Percentiles rank a stretch among this genome's conserved stretches.
Evolutionary conservation across 1,284 basidiomycete species (phyloP).

Genomic region (Agroathelia rolfsii): DNA sequence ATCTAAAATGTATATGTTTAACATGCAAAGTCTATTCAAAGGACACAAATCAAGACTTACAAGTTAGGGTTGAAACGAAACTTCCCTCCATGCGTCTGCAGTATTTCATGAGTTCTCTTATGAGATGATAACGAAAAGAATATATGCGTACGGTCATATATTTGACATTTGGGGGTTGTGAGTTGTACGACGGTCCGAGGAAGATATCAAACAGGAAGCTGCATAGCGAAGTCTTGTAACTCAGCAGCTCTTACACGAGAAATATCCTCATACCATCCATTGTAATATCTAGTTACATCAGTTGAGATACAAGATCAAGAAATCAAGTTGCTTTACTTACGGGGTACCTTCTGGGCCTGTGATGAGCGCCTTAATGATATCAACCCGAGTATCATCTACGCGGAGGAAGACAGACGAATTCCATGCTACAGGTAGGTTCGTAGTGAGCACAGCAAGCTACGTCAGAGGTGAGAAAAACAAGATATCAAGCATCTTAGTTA

Average conservation of each 20-base stretch:
- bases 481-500: slow-evolving; percentile 6
- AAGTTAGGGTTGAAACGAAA: slow-evolving; percentile 88
- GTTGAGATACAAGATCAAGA: slow-evolving; percentile 3
- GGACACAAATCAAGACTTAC: slow-evolving; percentile 66
- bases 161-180: slow-evolving; percentile 72
- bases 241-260: slow-evolving; percentile 3
- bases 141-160: slow-evolving; percentile 68
- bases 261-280: slow-evolving; percentile 72
- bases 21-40: slow-evolving; percentile 2
- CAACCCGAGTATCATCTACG: slow-evolving; percentile 80
- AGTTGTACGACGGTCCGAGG: slow-evolving; percentile 75
- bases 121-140: slow-evolving; percentile 3
- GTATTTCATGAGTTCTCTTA: slow-evolving; percentile 9
- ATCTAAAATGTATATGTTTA: not conserved
- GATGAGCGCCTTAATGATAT: slow-evolving; percentile 84
- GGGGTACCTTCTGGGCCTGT: slow-evolving; percentile 88
- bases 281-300: slow-evolving; percentile 64
- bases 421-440: slow-evolving; percentile 83
- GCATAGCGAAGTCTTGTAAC: slow-evolving; percentile 17
- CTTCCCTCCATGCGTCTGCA: slow-evolving; percentile 80
- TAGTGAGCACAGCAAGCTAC: slow-evolving; percentile 82
- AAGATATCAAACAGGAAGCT: slow-evolving; percentile 85
- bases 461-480: slow-evolving; percentile 3
- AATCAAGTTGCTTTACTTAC: slow-evolving; percentile 53
- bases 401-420: slow-evolving; percentile 83